Percentiles rank a stretch among this genome's conserved stretches.
phyloP scores from a whole-genome alignment of 345 rosid genomes.

The Eucalyptus pauciflora region DNA sequence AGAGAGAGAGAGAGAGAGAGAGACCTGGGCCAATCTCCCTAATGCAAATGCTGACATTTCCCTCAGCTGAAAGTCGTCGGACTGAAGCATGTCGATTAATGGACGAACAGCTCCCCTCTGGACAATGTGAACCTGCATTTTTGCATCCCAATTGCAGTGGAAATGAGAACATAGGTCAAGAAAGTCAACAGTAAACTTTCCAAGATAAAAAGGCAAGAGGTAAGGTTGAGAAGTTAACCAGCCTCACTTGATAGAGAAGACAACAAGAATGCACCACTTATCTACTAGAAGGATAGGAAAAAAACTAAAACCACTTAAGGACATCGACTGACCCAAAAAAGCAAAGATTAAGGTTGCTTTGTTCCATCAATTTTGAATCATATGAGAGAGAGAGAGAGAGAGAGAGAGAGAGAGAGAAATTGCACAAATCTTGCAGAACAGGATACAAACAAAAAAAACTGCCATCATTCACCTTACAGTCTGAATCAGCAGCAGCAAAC shows the following conservation, averaged over 20 bases:
- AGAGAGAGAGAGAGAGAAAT: neutral
- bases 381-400: neutral
- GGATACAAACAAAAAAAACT: neutral
- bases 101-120: slow-evolving; percentile 98
- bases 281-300: neutral
- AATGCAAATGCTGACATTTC: slow-evolving; percentile 99
- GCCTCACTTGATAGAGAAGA: neutral
- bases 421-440: no score
- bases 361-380: neutral
- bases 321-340: neutral
- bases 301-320: neutral
- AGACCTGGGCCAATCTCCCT: slow-evolving; percentile 99
- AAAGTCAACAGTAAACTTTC: neutral
- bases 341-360: neutral
- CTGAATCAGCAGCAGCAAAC: slow-evolving; percentile 97
- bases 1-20: neutral
- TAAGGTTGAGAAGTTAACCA: neutral
- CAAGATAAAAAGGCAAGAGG: neutral
- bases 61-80: slow-evolving; percentile 77
- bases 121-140: slow-evolving; percentile 89
- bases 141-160: neutral
- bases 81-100: slow-evolving; percentile 90
- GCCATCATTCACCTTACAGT: slow-evolving; percentile 67
- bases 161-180: neutral
- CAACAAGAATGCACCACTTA: neutral